Evolutionary conservation across 1,139 yeast species (phyloP).

Genomic region (Saccharomycopsis hybrid): DNA sequence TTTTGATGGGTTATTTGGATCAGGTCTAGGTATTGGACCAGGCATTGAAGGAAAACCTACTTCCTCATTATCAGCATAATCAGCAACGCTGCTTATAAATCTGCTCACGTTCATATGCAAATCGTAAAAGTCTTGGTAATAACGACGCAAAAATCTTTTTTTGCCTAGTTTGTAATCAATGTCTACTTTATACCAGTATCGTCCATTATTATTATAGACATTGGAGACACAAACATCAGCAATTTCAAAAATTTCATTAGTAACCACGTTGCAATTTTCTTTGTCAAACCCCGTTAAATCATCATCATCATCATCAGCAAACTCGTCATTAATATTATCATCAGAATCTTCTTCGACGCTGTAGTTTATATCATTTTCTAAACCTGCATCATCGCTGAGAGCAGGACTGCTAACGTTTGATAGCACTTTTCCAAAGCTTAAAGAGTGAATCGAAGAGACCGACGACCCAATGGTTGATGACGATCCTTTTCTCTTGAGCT

Average conservation of each 20-base stretch:
- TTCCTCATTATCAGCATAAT: conserved; percentile 5
- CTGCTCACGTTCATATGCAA: conserved; percentile 31
- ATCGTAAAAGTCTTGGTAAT: conserved; percentile 56
- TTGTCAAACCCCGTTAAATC: conserved; percentile 17
- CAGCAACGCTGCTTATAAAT: not conserved
- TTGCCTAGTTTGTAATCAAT: conserved; percentile 40
- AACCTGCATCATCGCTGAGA: conserved; percentile 4
- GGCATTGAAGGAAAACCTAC: conserved; percentile 27
- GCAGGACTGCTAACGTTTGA: conserved; percentile 12
- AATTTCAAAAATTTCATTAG: conserved; percentile 22
- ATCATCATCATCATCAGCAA: conserved; percentile 9
- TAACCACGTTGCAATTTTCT: conserved; percentile 1
- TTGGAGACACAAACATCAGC: conserved; percentile 48
- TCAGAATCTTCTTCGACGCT: conserved; percentile 3
- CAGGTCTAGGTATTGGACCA: conserved; percentile 31
- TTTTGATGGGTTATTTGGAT: conserved; percentile 25
- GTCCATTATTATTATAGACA: conserved; percentile 49
- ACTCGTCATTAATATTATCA: conserved; percentile 8
- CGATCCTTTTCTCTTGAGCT: conserved; percentile 11
- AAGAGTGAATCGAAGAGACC: conserved; percentile 18
- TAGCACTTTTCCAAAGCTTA: conserved; percentile 12
- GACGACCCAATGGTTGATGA: conserved; percentile 17
- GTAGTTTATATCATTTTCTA: conserved; percentile 15
- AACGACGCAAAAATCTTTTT: conserved; percentile 45
- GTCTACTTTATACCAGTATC: conserved; percentile 54